These are phyloP conservation scores for Xylaria sp. DNA, from an alignment of 2,329 filamentous ascomycete genomes.

Conservation along the genomic window DNA sequence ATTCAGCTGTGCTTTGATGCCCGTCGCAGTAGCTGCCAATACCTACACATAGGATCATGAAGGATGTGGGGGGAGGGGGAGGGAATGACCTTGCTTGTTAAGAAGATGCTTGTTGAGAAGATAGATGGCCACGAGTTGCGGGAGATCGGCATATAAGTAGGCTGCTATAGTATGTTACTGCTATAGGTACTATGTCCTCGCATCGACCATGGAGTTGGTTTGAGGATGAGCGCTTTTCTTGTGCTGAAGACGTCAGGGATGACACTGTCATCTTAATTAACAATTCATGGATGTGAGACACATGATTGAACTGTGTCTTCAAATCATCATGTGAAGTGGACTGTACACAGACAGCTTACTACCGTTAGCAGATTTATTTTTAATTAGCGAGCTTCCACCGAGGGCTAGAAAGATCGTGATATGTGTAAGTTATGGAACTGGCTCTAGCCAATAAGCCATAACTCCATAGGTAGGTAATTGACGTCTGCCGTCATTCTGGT, in stretches of 20 bases:
- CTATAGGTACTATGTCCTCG: slow-evolving; percentile 2
- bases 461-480: background rate
- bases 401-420: background rate
- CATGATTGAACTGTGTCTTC: background rate
- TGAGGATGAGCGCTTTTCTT: background rate
- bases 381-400: background rate
- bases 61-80: slow-evolving; percentile 17
- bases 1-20: background rate
- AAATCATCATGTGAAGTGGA: background rate
- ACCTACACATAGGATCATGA: slow-evolving; percentile 19
- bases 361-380: background rate
- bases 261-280: background rate
- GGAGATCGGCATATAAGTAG: slow-evolving; percentile 33
- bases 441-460: background rate
- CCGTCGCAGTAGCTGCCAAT: background rate
- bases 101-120: slow-evolving; percentile 12
- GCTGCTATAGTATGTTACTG: slow-evolving; percentile 4
- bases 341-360: slow-evolving; percentile 4
- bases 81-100: slow-evolving; percentile 7
- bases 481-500: background rate
- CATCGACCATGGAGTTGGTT: background rate
- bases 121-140: slow-evolving; percentile 12
- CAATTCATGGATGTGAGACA: background rate
- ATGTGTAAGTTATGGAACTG: background rate
- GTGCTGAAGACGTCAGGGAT: slow-evolving; percentile 7